A percentile compares a stretch with the other conserved stretches of the same genome.
Evolutionary conservation across 371 early-diverging fungal species (phyloP).

Genomic region (Capniomyces stellatus): DNA sequence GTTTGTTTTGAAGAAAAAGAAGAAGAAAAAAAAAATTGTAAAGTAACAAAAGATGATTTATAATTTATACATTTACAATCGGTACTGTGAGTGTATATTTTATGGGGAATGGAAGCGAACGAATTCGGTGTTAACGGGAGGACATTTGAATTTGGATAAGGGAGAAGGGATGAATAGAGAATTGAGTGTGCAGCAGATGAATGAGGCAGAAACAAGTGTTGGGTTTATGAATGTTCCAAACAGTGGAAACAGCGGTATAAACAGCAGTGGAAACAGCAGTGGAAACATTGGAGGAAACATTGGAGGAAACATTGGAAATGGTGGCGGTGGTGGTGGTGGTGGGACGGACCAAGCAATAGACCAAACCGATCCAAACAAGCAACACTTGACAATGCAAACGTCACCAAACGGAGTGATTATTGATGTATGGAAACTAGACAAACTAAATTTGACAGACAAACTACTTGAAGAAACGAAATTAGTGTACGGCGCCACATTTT

Average conservation of each 20-base stretch:
- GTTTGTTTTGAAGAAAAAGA: too few species aligned
- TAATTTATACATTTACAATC: conserved; percentile 80
- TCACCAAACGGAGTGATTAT: conserved; percentile 23
- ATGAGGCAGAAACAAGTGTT: not conserved
- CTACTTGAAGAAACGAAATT: conserved; percentile 78
- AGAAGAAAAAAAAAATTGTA: not conserved
- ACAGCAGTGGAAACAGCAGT: not conserved
- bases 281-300: not conserved
- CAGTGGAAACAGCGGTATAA: conserved; percentile 4
- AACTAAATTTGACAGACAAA: conserved; percentile 32
- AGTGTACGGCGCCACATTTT: conserved; percentile 80
- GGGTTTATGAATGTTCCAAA: not conserved
- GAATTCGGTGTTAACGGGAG: conserved; percentile 7
- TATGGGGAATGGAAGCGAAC: conserved; percentile 51
- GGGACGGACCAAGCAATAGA: conserved; percentile 11
- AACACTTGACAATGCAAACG: conserved; percentile 18
- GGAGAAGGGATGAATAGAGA: not conserved
- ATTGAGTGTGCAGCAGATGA: not conserved
- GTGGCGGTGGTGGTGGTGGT: not conserved
- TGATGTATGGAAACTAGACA: conserved; percentile 16
- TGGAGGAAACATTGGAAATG: not conserved
- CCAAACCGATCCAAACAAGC: conserved; percentile 5
- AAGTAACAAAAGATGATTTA: conserved; percentile 24
- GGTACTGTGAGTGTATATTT: conserved; percentile 78
- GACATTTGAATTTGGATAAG: not conserved